phyloP scores from a whole-genome alignment of 441 rosid genomes.

The Flueggea neowawraea region DNA sequence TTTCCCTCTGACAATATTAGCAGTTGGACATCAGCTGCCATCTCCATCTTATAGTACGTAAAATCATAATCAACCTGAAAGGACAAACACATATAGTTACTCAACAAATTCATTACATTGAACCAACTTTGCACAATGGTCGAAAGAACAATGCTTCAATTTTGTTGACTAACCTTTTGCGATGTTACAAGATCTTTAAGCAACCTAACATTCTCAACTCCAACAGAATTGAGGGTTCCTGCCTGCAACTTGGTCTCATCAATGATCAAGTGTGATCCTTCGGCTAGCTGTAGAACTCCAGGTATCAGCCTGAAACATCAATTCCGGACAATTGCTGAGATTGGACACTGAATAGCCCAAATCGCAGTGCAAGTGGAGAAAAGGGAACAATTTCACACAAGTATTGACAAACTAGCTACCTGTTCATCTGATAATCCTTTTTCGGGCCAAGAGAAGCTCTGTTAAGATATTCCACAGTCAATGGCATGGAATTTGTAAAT shows the following conservation, averaged over 20 bases:
- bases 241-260: conserved; percentile 74
- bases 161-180: conserved; percentile 54
- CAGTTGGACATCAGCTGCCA: conserved; percentile 77
- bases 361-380: not conserved
- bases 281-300: conserved; percentile 81
- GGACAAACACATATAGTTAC: too few species aligned
- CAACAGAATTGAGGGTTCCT: conserved; percentile 71
- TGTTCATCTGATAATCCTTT: conserved; percentile 73
- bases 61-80: conserved; percentile 89
- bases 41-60: conserved; percentile 82
- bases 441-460: conserved; percentile 62
- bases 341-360: too few species aligned
- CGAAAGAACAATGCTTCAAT: too few species aligned
- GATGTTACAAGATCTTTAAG: conserved; percentile 62
- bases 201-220: conserved; percentile 68
- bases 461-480: conserved; percentile 72
- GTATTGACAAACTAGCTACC: conserved; percentile 26
- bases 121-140: too few species aligned
- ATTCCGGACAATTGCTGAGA: not conserved
- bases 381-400: not conserved
- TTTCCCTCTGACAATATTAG: conserved; percentile 79
- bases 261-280: conserved; percentile 70
- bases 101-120: too few species aligned
- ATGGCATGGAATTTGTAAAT: conserved; percentile 53
- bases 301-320: conserved; percentile 50